These are phyloP conservation scores for Pseudogymnoascus pannorum DNA, from an alignment of 2,329 filamentous ascomycete species.

Conservation along the genomic window DNA sequence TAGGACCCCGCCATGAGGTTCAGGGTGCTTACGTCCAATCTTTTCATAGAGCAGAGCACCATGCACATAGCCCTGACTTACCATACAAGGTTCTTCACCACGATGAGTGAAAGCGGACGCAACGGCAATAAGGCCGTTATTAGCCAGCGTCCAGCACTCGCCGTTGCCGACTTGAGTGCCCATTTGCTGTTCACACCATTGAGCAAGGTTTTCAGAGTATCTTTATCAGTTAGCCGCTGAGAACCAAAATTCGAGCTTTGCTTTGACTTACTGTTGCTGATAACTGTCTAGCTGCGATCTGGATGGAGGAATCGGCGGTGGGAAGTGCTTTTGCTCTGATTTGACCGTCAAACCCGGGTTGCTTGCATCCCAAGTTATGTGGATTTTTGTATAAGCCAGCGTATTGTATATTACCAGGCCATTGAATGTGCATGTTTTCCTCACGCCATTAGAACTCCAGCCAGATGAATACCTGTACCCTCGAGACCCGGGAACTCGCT, in stretches of 20 bases:
- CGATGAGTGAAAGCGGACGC: slow-evolving; percentile 17
- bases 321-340: slow-evolving; percentile 29
- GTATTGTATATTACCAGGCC: slow-evolving; percentile 28
- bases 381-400: slow-evolving; percentile 29
- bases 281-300: slow-evolving; percentile 18
- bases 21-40: slow-evolving; percentile 19
- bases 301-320: slow-evolving; percentile 23
- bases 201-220: slow-evolving; percentile 27
- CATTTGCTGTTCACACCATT: slow-evolving; percentile 26
- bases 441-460: slow-evolving; percentile 21
- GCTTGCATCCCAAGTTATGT: slow-evolving; percentile 30
- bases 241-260: neutral
- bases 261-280: slow-evolving; percentile 15
- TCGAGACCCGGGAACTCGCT: slow-evolving; percentile 14
- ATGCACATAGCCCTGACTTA: slow-evolving; percentile 27
- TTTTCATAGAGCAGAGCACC: slow-evolving; percentile 29
- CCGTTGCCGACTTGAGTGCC: slow-evolving; percentile 31
- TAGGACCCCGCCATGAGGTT: slow-evolving; percentile 19
- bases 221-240: slow-evolving; percentile 13
- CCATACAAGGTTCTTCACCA: slow-evolving; percentile 27
- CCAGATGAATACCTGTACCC: slow-evolving; percentile 15
- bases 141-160: slow-evolving; percentile 33
- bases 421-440: slow-evolving; percentile 27
- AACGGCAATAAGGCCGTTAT: slow-evolving; percentile 25
- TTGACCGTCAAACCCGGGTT: slow-evolving; percentile 27